Conservation (phyloP, 345 rosid species). For the Citrus australasica region DNA sequence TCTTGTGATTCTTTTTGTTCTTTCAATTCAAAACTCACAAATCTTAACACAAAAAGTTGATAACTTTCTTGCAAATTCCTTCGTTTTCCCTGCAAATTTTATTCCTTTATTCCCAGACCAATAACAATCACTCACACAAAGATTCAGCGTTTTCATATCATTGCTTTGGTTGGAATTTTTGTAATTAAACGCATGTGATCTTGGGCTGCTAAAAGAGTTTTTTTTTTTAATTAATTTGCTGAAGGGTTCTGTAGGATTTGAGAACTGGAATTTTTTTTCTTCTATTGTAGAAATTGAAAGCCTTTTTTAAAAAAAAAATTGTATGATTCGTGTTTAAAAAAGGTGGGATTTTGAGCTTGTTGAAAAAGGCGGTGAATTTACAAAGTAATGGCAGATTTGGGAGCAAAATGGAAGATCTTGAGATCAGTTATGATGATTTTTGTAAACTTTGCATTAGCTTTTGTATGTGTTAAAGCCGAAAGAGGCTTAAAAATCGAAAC, state of each 20-base stretch:
- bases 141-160: neutral
- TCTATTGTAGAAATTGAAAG: neutral
- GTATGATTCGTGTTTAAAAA: neutral
- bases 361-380: neutral
- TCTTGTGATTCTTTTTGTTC: neutral
- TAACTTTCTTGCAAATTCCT: neutral
- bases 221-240: neutral
- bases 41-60: neutral
- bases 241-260: neutral
- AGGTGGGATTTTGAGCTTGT: neutral
- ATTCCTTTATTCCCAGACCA: neutral
- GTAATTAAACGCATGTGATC: neutral
- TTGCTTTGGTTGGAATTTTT: neutral
- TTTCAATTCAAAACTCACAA: neutral
- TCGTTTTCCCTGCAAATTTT: neutral
- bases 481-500: conserved; percentile 36
- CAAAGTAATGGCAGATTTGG: conserved; percentile 38
- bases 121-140: neutral
- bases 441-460: conserved; percentile 35
- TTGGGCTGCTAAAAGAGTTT: neutral
- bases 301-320: too few species aligned
- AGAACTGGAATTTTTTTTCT: neutral
- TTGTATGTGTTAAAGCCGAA: conserved; percentile 52
- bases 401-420: conserved; percentile 34
- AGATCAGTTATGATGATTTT: conserved; percentile 32